A percentile compares a stretch with the other conserved stretches of the same genome.
Evolutionary conservation across 805 yeast species (phyloP).

Genomic region (Kuraishia capsulata): DNA sequence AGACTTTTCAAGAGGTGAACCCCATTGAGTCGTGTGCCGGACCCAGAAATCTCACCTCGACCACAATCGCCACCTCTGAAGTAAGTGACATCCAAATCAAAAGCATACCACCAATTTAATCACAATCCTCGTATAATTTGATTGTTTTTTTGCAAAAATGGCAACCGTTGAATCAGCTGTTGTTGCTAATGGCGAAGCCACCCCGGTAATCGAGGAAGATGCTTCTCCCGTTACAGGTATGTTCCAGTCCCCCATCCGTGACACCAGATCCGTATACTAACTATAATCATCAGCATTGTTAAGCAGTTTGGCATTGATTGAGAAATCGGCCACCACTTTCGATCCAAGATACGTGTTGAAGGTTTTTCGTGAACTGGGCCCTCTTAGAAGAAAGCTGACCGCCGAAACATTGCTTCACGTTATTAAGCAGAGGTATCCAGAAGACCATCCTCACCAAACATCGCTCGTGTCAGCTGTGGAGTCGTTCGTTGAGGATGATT

Average conservation of each 20-base stretch:
- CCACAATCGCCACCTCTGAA: no score
- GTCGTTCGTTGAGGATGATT: slow-evolving; percentile 14
- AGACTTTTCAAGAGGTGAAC: background rate
- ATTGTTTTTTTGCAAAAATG: no score
- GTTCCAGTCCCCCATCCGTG: background rate
- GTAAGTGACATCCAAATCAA: no score
- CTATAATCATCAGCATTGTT: background rate
- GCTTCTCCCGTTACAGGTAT: background rate
- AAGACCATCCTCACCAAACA: slow-evolving; percentile 29
- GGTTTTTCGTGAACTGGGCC: slow-evolving; percentile 75
- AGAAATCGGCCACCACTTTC: slow-evolving; percentile 36
- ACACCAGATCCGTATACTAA: background rate
- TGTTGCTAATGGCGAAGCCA: background rate
- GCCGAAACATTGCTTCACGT: slow-evolving; percentile 45
- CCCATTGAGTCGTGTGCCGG: no score
- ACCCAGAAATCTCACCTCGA: no score
- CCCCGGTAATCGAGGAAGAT: background rate
- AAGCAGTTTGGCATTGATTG: slow-evolving; percentile 11
- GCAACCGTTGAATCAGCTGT: no score
- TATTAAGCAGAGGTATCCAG: slow-evolving; percentile 48
- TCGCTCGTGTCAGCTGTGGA: slow-evolving; percentile 28
- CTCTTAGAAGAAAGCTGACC: slow-evolving; percentile 57
- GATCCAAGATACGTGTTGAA: slow-evolving; percentile 86
- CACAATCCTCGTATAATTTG: no score
- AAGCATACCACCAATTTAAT: no score